Evolutionary conservation across 257 asterid species (phyloP), one percentile per base, ranked within the genome.

Genomic region (Penstemon davidsonii): DNA sequence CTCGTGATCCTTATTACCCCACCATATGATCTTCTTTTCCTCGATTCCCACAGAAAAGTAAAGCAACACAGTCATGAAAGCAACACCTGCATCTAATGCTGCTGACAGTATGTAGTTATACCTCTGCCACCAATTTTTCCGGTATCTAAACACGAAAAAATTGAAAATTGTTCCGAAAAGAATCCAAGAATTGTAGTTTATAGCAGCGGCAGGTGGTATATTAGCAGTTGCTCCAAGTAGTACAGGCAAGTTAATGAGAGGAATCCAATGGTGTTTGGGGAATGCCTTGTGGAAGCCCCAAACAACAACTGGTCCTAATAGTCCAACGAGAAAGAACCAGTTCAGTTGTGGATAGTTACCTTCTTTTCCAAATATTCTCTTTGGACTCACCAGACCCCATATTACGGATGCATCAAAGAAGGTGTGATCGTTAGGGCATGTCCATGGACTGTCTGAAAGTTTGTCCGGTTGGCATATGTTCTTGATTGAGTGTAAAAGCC

Each of bases 371-470:
- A 90, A 88, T 33, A 88, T 82, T 15, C 92, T 64, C 40, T n/a
- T 56, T 0, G 97, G 97, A 44, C 97, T 91, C 0, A 85, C 76
- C 19, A 91, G 67, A 3, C 97, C 97, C 97, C 97, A 91, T 5
- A 88, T 84, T 10, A 88, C 92, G 0, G 97, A 88, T 33, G 96
- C 97, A 49, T 82, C 85, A 59, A 49, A 88, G 86, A 91, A 91
- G 0, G 81, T 83, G 5, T 74, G 67, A 66, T 85, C 91, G 12
- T 54, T 7, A 0, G 87, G 88, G 39, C 97, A 91, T 1, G 95
- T 87, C 93, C 96, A 91, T 0, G 91, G 93, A 64, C 95, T 88
- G 18, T 75, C 70, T 1, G 75, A 59, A 2, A 75, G 40, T 1
- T 81, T 52, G 4, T 13, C 45, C 0, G 33, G 33, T 2, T 88